Percentiles rank a stretch among this genome's conserved stretches.
Evolutionary conservation across 306 rosid species (phyloP).

Genomic region (Quercus engelmannii): DNA sequence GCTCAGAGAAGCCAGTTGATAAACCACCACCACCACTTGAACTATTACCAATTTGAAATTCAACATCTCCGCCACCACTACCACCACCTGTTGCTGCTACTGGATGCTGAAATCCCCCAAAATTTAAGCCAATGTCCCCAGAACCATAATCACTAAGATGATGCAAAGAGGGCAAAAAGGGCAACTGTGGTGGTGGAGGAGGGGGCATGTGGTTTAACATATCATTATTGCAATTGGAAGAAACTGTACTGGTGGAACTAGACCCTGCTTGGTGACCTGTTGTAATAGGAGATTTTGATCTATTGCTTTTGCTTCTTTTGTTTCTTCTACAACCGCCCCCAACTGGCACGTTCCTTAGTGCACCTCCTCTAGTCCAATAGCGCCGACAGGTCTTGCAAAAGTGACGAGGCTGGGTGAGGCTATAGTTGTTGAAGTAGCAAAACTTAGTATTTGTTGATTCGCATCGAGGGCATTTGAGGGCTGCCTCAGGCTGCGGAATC

Average conservation of each 20-base stretch:
- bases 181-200: conserved; percentile 38
- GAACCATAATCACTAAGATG: conserved; percentile 42
- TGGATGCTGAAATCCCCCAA: conserved; percentile 32
- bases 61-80: conserved; percentile 20
- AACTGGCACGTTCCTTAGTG: conserved; percentile 79
- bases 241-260: conserved; percentile 38
- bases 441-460: conserved; percentile 86
- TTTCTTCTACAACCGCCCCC: conserved; percentile 91
- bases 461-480: conserved; percentile 78
- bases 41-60: conserved; percentile 38
- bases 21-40: conserved; percentile 12
- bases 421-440: conserved; percentile 88
- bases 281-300: conserved; percentile 47
- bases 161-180: conserved; percentile 50
- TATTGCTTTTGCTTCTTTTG: conserved; percentile 46
- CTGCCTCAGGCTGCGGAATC: conserved; percentile 55
- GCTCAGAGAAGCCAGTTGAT: conserved; percentile 41
- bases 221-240: conserved; percentile 42
- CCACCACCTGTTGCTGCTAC: conserved; percentile 28
- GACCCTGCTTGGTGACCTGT: conserved; percentile 35
- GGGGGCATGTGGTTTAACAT: conserved; percentile 37
- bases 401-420: conserved; percentile 81
- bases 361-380: conserved; percentile 91
- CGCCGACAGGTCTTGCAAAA: conserved; percentile 89
- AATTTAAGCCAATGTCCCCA: conserved; percentile 42